Conservation (phyloP, 176 grass and related monocot species). For the Cocos nucifera region DNA sequence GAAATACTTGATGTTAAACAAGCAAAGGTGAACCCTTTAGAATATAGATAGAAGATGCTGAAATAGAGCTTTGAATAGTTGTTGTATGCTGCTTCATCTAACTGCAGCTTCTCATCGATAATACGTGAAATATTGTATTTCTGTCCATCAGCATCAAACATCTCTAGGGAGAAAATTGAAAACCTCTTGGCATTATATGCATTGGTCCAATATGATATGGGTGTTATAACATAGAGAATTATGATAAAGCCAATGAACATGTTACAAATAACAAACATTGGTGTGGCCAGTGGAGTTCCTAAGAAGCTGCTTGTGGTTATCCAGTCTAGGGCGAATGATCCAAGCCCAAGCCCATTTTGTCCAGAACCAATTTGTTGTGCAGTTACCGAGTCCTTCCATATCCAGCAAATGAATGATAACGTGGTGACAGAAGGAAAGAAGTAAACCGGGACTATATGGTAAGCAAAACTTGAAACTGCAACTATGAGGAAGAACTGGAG, state of each 20-base stretch:
- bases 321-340: conserved; percentile 70
- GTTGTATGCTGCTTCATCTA: too few species aligned
- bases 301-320: conserved; percentile 41
- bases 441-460: conserved; percentile 64
- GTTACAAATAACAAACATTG: conserved; percentile 60
- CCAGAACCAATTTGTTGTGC: conserved; percentile 75
- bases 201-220: conserved; percentile 51
- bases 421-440: conserved; percentile 63
- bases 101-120: too few species aligned
- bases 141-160: conserved; percentile 37
- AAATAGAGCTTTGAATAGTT: too few species aligned
- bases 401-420: conserved; percentile 40
- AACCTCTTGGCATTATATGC: conserved; percentile 39
- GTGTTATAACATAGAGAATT: conserved; percentile 43
- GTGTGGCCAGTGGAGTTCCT: conserved; percentile 52
- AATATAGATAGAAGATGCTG: too few species aligned
- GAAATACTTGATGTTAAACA: too few species aligned
- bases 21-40: too few species aligned
- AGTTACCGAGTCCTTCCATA: conserved; percentile 48
- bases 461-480: conserved; percentile 50
- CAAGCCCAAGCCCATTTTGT: conserved; percentile 49
- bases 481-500: conserved; percentile 69
- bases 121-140: too few species aligned
- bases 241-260: conserved; percentile 49
- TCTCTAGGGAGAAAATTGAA: conserved; percentile 40